Conservation (phyloP, 371 early-diverging fungal genomes). For the Phascolomyces articulosus region DNA sequence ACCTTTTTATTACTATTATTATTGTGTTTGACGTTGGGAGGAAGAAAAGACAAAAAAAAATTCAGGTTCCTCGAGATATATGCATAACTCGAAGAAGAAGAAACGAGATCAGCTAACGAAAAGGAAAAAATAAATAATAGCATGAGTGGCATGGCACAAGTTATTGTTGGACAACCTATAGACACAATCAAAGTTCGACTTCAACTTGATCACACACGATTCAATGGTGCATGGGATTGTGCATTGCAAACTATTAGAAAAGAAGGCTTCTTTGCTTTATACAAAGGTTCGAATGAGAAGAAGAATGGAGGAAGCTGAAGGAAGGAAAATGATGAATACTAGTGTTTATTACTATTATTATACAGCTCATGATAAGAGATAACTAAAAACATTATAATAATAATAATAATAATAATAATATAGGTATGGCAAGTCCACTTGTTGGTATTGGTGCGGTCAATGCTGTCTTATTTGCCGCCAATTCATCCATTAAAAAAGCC, state of each 20-base stretch:
- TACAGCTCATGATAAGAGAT: background rate
- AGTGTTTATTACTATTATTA: too few relatives aligned
- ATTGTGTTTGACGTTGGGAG: too few relatives aligned
- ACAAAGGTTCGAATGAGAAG: conserved; percentile 60
- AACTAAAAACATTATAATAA: background rate
- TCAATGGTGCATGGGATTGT: conserved; percentile 75
- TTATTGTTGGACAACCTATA: conserved; percentile 45
- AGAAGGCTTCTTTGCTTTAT: conserved; percentile 74
- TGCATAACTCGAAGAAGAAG: too few relatives aligned
- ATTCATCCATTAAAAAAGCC: conserved; percentile 62
- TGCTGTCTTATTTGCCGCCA: conserved; percentile 80
- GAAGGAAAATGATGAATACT: too few relatives aligned
- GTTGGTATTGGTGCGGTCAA: conserved; percentile 86
- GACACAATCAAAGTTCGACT: conserved; percentile 82
- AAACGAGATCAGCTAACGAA: background rate
- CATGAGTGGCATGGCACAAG: conserved; percentile 51
- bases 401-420: background rate
- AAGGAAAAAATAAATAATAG: background rate
- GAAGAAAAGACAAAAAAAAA: too few relatives aligned
- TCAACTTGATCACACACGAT: conserved; percentile 58
- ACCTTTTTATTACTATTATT: background rate
- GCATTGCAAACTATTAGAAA: conserved; percentile 62
- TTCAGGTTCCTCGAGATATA: too few relatives aligned
- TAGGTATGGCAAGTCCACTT: conserved; percentile 82
- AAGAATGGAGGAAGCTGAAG: background rate